These are phyloP conservation scores for Erythrophleum fordii DNA, from an alignment of 306 rosid genomes.

Conservation along the genomic window DNA sequence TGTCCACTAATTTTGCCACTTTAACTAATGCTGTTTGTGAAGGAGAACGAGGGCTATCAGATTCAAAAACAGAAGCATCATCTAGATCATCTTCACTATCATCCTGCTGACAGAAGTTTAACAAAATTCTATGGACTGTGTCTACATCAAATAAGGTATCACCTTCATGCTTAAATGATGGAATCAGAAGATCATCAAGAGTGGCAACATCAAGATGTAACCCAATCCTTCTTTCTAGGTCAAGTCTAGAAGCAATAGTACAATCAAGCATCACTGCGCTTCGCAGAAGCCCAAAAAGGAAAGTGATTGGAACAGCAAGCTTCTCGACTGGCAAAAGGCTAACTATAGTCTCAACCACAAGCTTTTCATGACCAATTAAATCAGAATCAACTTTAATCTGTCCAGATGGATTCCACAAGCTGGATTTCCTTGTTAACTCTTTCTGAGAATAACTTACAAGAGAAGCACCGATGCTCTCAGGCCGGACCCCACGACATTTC, in stretches of 20 bases:
- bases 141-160: conserved; percentile 77
- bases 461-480: conserved; percentile 73
- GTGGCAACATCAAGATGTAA: conserved; percentile 70
- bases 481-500: conserved; percentile 79
- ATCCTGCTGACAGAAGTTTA: conserved; percentile 70
- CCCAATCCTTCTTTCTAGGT: conserved; percentile 75
- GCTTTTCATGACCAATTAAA: conserved; percentile 56
- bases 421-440: conserved; percentile 65
- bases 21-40: conserved; percentile 62
- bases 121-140: conserved; percentile 68
- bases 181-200: conserved; percentile 75
- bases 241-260: conserved; percentile 59
- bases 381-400: conserved; percentile 62
- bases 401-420: conserved; percentile 63
- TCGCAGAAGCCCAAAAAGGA: conserved; percentile 69
- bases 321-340: conserved; percentile 70
- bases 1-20: conserved; percentile 67
- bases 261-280: conserved; percentile 75
- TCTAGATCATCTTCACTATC: conserved; percentile 75
- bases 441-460: conserved; percentile 69
- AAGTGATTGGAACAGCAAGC: conserved; percentile 64
- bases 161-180: conserved; percentile 63
- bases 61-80: conserved; percentile 62
- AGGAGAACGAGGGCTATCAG: conserved; percentile 69
- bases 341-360: conserved; percentile 69